Conservation (phyloP, 176 grass and related monocot genomes). For the Hyparrhenia diplandra region DNA sequence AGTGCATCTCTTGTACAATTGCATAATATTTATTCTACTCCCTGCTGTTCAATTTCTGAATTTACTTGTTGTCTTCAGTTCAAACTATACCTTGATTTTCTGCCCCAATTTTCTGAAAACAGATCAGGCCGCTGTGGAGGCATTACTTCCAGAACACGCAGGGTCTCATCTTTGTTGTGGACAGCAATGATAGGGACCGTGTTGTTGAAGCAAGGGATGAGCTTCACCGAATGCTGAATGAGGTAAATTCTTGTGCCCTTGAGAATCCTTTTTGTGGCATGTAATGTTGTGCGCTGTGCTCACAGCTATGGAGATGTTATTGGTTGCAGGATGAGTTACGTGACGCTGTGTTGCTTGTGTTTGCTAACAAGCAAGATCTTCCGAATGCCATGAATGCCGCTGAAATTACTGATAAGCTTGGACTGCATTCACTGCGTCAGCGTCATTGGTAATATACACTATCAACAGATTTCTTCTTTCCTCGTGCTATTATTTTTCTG, state of each 20-base stretch:
- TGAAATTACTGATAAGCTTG: slow-evolving; percentile 70
- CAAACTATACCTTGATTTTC: background rate
- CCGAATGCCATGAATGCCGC: slow-evolving; percentile 73
- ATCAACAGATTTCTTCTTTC: no score
- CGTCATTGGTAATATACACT: no score
- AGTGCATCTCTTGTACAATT: background rate
- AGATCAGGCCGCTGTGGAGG: slow-evolving; percentile 73
- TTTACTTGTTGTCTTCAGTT: background rate
- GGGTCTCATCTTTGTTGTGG: slow-evolving; percentile 68
- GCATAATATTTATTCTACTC: background rate
- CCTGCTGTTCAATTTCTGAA: background rate
- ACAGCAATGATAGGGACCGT: slow-evolving; percentile 74
- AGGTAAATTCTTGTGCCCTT: slow-evolving; percentile 30
- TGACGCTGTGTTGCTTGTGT: slow-evolving; percentile 67
- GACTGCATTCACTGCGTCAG: no score
- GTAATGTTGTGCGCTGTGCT: slow-evolving; percentile 1
- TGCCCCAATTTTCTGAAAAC: slow-evolving; percentile 4
- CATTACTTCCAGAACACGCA: slow-evolving; percentile 79
- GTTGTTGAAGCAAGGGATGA: slow-evolving; percentile 73
- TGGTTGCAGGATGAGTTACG: slow-evolving; percentile 56
- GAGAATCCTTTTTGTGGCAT: background rate
- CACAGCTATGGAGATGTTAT: background rate
- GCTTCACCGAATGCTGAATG: slow-evolving; percentile 68
- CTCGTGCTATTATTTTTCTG: no score
- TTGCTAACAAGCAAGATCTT: slow-evolving; percentile 83